phyloP scores from a whole-genome alignment of 2,329 filamentous ascomycete species.

The Hypoxylon sp. region DNA sequence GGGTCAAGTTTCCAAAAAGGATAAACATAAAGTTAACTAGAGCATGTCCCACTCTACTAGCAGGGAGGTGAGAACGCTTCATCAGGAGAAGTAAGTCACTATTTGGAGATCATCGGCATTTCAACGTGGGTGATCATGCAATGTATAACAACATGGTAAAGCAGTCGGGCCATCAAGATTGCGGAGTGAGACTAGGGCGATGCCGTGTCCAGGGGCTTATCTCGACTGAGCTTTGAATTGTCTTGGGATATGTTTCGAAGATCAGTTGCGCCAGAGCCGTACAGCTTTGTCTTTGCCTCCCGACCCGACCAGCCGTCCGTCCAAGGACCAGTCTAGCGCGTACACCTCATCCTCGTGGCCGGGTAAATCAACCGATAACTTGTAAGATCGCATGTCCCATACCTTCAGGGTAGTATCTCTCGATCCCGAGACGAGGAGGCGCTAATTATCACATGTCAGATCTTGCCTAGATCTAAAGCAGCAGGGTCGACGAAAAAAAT shows the following conservation, averaged over 20 bases:
- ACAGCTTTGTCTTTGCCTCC: conserved; percentile 91
- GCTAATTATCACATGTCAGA: conserved; percentile 31
- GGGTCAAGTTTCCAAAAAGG: conserved; percentile 7
- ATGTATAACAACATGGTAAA: conserved; percentile 15
- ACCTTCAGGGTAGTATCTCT: conserved; percentile 92
- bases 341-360: conserved; percentile 94
- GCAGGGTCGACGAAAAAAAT: background rate
- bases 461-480: background rate
- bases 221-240: conserved; percentile 23
- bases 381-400: conserved; percentile 88
- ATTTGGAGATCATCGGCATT: background rate
- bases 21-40: too few relatives aligned
- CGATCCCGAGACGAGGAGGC: conserved; percentile 81
- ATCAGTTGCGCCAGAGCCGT: conserved; percentile 69
- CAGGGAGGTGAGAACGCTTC: conserved; percentile 6
- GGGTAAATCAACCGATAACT: conserved; percentile 80
- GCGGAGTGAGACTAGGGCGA: conserved; percentile 11
- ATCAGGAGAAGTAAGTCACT: background rate
- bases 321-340: conserved; percentile 92
- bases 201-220: conserved; percentile 25
- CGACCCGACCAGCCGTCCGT: conserved; percentile 87
- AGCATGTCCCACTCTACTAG: conserved; percentile 5
- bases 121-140: conserved; percentile 14
- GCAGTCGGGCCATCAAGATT: conserved; percentile 6
- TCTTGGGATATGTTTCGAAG: conserved; percentile 1